Base-by-base conservation (phyloP, 176 grass and related monocot genomes). In the Neostapfia colusana region DNA sequence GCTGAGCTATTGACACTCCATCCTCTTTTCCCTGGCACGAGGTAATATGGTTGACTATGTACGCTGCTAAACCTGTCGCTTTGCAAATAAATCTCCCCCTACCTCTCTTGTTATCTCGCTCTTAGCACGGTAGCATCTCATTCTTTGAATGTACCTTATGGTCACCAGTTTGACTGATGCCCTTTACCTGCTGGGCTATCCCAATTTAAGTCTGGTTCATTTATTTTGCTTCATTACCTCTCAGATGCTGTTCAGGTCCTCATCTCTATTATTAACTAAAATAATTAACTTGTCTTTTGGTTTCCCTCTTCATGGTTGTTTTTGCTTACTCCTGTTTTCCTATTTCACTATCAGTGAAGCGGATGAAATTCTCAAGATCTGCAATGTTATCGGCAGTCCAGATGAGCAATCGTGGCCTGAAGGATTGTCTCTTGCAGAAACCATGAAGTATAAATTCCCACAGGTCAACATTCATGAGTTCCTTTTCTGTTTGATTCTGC, bases 1-100 rank as follows among this genome's bases (percentile, higher is more conserved):
- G 92, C 92, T 60, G 96, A 99, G 84, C 63, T 99, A 56, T 89
- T 95, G 69, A 99, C 96, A 68, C 89, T 99, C 4, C 85, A 87
- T 59, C 96, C 96, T 73, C 96, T 99, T 74, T 99, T 95, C 70
- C 96, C 92, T 85, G 96, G 96, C 42, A 88, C 89, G 12, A 99
- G 92, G 96, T 99, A 92, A 87, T 65, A 70, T 67, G 43, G 16
- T 69, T 51, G 44, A 67, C 10, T 81, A 65, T 39, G 10, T 77
- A 23, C 43, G 16, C 49, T 79, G 14, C 53, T 87, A 65, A 17
- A 17, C 0, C 26, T 78, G 40, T 4, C 48, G 12, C 34, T 37
- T 34, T 34, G 15, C 43, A 65, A 77, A 65, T 78, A 31, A 31
- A 31, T 31, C 31, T 31, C 31, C 31, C 31, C 31, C 31, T 31